Base-by-base conservation (phyloP, 1,284 basidiomycete genomes). In the Cryptococcus jaspeensis region DNA sequence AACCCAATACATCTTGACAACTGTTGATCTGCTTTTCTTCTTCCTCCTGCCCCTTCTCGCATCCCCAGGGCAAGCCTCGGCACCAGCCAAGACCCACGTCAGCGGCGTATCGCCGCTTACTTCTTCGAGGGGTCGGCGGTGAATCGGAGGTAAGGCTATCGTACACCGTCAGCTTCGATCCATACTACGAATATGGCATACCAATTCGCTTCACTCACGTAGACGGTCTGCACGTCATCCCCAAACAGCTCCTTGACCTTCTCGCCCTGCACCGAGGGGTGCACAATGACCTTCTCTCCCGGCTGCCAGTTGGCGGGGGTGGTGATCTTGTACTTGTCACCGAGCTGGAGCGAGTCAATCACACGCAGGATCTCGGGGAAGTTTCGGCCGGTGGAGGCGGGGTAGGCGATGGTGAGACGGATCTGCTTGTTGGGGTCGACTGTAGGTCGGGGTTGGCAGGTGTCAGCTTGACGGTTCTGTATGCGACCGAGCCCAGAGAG, bases 371-470 rank as follows among this genome's bases (percentile, higher is more conserved):
- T 87, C 79, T 97, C 94, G 70, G 88, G 87, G 65, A 83, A 84
- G 67, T 82, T 48, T 82, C 78, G 28, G 47, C 88, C 88, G 62
- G 88, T 88, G 15, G 87, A 85, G 44, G 91, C 92, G 55, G 93
- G 93, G 82, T 99, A 99, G 37, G 90, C 82, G 67, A 99, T 76
- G 39, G 86, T 92, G 64, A 97, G 82, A 61, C 95, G 90, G 73
- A 97, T 94, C 64, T 84, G 83, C 80, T 92, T 91, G 79, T 89
- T 90, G 88, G 92, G 74, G 80, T 96, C 93, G 71, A 97, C 70
- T 75, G 58, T 5, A 4, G 40, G 32, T 8, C 12, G 20, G 15
- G 23, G 15, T 18, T 42, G 41, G 23, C 15, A 38, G 47, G 11
- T 20, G 18, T 44, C 38, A 37, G 38, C 45, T 3, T 25, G 37